Evolutionary conservation across 352 stramenopile genomes (phyloP).

Genomic region (Globisporangium heterothallicum): DNA sequence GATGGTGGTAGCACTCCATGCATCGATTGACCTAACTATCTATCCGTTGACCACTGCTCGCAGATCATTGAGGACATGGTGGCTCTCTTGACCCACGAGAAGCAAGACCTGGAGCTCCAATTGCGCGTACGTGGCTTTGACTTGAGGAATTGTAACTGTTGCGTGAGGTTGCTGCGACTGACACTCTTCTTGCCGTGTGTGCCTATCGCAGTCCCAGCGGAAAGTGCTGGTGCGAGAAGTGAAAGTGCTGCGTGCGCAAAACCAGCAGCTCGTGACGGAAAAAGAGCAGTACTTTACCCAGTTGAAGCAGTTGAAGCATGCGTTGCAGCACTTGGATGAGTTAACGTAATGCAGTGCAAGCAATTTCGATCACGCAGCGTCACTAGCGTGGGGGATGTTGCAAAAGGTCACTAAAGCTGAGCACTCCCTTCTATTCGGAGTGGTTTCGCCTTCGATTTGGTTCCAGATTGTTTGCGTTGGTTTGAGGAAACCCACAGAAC

Average conservation of each 20-base stretch:
- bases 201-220: conserved; percentile 39
- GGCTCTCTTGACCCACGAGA: conserved; percentile 62
- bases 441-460: background rate
- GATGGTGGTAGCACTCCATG: too few relatives aligned
- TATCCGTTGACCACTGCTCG: background rate
- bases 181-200: background rate
- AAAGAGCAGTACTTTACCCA: conserved; percentile 72
- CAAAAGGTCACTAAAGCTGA: too few relatives aligned
- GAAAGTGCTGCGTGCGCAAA: conserved; percentile 62
- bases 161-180: background rate
- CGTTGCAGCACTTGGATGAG: conserved; percentile 67
- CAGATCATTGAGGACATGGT: conserved; percentile 85
- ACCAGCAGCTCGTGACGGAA: conserved; percentile 54
- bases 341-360: conserved; percentile 12
- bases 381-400: too few relatives aligned
- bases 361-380: too few relatives aligned
- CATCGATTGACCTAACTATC: too few relatives aligned
- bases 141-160: background rate
- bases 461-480: background rate
- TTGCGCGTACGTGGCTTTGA: conserved; percentile 27
- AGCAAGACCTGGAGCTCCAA: conserved; percentile 66
- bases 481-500: background rate
- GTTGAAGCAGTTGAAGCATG: conserved; percentile 69
- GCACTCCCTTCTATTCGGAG: background rate
- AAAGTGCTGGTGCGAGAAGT: conserved; percentile 82